A percentile compares a stretch with the other conserved stretches of the same genome.
These are phyloP conservation scores for Candida ficus DNA, from an alignment of 805 yeast genomes.

Conservation along the genomic window DNA sequence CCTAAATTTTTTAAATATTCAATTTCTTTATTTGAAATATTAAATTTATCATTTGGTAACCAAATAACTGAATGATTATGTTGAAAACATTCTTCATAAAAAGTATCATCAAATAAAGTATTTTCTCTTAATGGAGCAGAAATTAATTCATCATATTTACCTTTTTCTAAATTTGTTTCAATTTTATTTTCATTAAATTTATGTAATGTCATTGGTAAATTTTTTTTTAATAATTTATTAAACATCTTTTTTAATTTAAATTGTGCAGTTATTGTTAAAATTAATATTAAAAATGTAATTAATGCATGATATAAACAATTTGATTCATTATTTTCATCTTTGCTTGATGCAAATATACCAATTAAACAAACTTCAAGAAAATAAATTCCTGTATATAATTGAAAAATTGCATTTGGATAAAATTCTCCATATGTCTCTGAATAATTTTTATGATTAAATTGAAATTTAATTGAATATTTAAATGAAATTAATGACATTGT, in stretches of 20 bases:
- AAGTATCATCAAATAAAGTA: conserved; percentile 20
- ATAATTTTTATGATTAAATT: conserved; percentile 44
- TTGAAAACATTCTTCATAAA: conserved; percentile 23
- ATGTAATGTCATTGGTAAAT: conserved; percentile 31
- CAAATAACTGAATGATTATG: conserved; percentile 17
- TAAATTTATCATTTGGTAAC: conserved; percentile 21
- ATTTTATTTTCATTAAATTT: background rate
- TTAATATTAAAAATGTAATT: conserved; percentile 45
- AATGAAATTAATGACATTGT: conserved; percentile 55
- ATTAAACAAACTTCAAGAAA: conserved; percentile 73
- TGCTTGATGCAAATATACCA: conserved; percentile 67
- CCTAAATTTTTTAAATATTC: conserved; percentile 19
- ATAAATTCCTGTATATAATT: conserved; percentile 75
- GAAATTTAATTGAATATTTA: conserved; percentile 61
- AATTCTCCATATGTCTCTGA: conserved; percentile 67
- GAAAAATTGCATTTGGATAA: conserved; percentile 72
- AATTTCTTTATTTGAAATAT: conserved; percentile 13
- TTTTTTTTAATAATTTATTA: conserved; percentile 26
- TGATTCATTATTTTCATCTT: conserved; percentile 39
- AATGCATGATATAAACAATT: conserved; percentile 44
- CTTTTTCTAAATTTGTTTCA: background rate
- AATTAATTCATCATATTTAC: background rate
- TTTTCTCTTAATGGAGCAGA: conserved; percentile 1
- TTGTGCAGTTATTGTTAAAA: conserved; percentile 55
- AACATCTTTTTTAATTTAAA: conserved; percentile 42